Base-by-base conservation (phyloP, 768 basidiomycete species). In the Roridomyces roridus region DNA sequence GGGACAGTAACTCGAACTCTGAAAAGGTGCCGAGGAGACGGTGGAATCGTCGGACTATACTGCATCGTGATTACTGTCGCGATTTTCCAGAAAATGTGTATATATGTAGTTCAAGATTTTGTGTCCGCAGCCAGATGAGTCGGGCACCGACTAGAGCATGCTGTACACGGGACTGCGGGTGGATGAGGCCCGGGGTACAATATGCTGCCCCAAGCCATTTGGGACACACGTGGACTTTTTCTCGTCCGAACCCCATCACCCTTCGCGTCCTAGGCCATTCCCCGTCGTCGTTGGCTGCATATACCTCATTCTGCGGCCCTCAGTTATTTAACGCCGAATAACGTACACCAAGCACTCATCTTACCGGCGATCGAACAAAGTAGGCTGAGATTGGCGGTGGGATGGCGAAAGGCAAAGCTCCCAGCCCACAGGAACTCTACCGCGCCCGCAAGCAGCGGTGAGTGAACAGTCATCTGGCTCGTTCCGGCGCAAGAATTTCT, bases 371-470 rank as follows among this genome's bases (percentile, higher is more conserved):
- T 40, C 34, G 47, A 42, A 36, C 14, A n/a, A n/a, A n/a, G n/a
- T n/a, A n/a, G n/a, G n/a, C n/a, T n/a, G 26, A 39, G 8, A 31
- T 42, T 41, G 43, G 56, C 44, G 46, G 31, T 15, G 49, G 42
- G 21, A 59, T 59, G 58, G 58, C 52, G 0, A 59, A 59, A 54
- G 52, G 52, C 48, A 59, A 59, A 25, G 25, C 42, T 42, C 52
- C 42, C 26, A 59, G 43, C 31, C 58, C 58, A 23, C 58, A 59
- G 44, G 58, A 59, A 24, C 36, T 59, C 48, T 59, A 59, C 21
- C 44, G 11, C 37, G 48, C 43, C 29, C 42, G 52, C 12, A 59
- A 59, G 20, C 58, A 59, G 37, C 52, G 58, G 58, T 59, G 43
- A 55, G 58, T 39, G 7, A n/a, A n/a, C n/a, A n/a, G 23, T 18